phyloP scores from a whole-genome alignment of 345 rosid species.

The Hirschfeldia incana region DNA sequence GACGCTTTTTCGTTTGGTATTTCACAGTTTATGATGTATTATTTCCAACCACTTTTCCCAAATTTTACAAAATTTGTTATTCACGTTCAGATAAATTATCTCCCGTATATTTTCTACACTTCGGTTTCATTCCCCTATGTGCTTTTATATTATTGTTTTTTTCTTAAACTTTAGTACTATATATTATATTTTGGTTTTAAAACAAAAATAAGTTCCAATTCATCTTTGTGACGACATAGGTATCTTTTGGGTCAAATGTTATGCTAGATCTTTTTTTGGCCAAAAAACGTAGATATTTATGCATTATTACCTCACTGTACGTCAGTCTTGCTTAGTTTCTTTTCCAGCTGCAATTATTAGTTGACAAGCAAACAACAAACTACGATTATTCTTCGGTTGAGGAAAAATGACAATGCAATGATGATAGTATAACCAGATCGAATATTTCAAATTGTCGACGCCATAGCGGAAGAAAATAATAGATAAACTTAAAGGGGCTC shows the following conservation, averaged over 20 bases:
- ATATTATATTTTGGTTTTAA: neutral
- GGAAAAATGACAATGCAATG: conserved; percentile 1
- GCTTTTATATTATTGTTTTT: no score
- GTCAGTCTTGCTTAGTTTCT: conserved; percentile 22
- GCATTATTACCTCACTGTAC: neutral
- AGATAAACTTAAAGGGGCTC: neutral
- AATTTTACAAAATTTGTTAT: neutral
- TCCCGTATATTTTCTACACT: neutral
- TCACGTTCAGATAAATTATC: neutral
- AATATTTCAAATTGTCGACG: conserved; percentile 5
- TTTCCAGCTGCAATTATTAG: neutral
- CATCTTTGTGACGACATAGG: neutral
- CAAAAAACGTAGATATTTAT: neutral
- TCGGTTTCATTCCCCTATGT: neutral
- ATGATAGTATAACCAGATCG: neutral
- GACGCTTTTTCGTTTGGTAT: neutral
- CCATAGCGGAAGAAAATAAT: neutral
- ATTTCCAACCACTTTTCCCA: neutral
- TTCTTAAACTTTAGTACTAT: no score
- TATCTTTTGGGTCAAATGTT: no score
- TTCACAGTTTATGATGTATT: neutral
- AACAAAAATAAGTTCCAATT: neutral
- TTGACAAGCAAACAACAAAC: neutral
- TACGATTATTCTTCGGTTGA: neutral
- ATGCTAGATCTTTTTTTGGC: no score